Evolutionary conservation across 1,284 basidiomycete species (phyloP).

Genomic region (Tremellales sp.): DNA sequence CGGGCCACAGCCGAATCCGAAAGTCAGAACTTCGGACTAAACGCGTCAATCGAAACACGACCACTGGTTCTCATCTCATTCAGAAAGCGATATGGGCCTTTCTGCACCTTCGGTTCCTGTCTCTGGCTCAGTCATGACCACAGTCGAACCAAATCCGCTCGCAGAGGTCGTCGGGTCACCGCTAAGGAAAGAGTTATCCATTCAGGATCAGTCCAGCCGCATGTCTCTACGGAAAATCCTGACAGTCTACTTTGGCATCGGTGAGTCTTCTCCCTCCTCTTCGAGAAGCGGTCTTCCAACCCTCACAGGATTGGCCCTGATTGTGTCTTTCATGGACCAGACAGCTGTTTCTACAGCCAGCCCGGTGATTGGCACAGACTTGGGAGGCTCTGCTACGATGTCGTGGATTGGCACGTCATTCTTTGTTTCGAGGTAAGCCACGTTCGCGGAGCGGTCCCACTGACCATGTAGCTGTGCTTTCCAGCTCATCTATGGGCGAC

Average conservation of each 20-base stretch:
- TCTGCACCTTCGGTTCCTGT: too few species aligned
- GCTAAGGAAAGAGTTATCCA: slow-evolving; percentile 8
- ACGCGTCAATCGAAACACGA: too few species aligned
- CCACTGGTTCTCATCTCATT: too few species aligned
- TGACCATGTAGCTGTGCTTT: slow-evolving; percentile 26
- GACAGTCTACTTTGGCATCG: slow-evolving; percentile 31
- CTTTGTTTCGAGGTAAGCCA: slow-evolving; percentile 31
- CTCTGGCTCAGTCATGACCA: too few species aligned
- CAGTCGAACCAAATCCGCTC: too few species aligned
- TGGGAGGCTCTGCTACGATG: slow-evolving; percentile 25
- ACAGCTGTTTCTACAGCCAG: slow-evolving; percentile 34
- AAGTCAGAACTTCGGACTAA: too few species aligned
- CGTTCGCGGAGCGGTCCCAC: neutral
- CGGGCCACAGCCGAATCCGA: too few species aligned
- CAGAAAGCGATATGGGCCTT: too few species aligned
- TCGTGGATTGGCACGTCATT: slow-evolving; percentile 36
- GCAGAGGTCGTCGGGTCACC: too few species aligned
- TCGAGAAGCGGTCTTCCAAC: neutral
- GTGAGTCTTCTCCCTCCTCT: slow-evolving; percentile 5
- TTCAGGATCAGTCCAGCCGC: slow-evolving; percentile 30
- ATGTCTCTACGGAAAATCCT: slow-evolving; percentile 21
- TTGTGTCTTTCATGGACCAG: slow-evolving; percentile 36
- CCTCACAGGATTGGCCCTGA: slow-evolving; percentile 19
- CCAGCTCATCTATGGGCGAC: slow-evolving; percentile 34
- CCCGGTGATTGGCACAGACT: slow-evolving; percentile 27